A percentile compares a stretch with the other conserved stretches of the same genome.
phyloP scores from a whole-genome alignment of 768 basidiomycete genomes.

The Rhodotorula toruloides region DNA sequence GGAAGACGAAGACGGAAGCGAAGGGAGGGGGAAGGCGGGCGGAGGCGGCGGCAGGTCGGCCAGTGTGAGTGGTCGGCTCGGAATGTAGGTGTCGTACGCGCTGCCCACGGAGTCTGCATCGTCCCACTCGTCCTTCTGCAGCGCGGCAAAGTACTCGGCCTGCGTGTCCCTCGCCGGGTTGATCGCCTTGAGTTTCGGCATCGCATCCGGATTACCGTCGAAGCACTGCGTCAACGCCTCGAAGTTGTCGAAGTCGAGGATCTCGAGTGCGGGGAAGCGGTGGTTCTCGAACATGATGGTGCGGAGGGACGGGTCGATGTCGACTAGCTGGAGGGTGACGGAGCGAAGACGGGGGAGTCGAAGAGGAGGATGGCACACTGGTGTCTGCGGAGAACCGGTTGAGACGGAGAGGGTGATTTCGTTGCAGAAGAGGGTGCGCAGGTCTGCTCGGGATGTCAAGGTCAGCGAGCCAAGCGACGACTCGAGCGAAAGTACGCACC shows the following conservation, averaged over 20 bases:
- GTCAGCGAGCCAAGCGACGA: too few species aligned
- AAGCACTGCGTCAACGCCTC: neutral
- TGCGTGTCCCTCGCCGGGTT: neutral
- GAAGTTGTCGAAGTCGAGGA: neutral
- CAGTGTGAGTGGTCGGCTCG: too few species aligned
- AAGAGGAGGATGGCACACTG: neutral
- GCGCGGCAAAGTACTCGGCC: neutral
- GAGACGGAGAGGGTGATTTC: neutral
- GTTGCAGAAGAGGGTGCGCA: neutral
- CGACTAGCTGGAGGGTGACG: neutral
- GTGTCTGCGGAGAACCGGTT: neutral
- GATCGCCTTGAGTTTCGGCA: neutral
- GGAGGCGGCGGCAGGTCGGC: too few species aligned
- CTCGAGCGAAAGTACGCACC: neutral
- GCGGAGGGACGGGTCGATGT: neutral
- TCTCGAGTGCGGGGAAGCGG: neutral
- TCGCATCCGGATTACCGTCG: neutral
- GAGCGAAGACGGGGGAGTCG: neutral
- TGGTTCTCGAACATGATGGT: constrained; percentile 2
- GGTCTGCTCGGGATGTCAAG: neutral
- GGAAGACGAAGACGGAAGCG: too few species aligned
- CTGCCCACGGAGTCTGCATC: neutral
- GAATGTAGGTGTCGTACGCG: too few species aligned
- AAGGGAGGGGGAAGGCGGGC: too few species aligned
- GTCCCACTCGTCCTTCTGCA: neutral